Evolutionary conservation across 2,329 filamentous ascomycete species (phyloP), one percentile per base, ranked within the genome.

Genomic region (Pseudopithomyces chartarum): DNA sequence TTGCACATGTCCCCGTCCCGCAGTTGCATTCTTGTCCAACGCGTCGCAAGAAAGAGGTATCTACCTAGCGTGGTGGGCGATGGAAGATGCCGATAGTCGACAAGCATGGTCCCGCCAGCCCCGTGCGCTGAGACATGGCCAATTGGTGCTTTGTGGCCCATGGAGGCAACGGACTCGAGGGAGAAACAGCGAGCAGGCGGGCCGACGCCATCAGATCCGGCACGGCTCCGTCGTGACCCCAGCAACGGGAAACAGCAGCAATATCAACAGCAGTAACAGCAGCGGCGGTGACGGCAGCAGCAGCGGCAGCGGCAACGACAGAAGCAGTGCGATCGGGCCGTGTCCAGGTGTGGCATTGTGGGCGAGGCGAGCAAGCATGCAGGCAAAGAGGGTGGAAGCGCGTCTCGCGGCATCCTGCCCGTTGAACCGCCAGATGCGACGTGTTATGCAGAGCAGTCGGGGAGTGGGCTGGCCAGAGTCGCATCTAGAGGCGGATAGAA

Each of bases 41-140:
- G 40, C 19, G 51, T 46, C 57, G 32, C 40, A 54, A 52, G 8
- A 23, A 33, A 44, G 44, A 48, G 26, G 26, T 29, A 29, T 5
- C 26, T 34, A 49, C 33, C 26, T 34, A 49, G 46, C 46, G 46
- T 51, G 61, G 61, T 59, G 40, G 61, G 50, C 34, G 20, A 22
- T 38, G 36, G 45, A 33, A 55, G 58, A 56, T 54, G 60, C 60
- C 57, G 60, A 65, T 58, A n/a, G 5, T 13, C 13, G 32, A 40
- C 17, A 17, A 19, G 19, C 34, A 17, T 26, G 20, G 48, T 11
- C 29, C 32, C 32, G 44, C 29, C 11, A 12, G 17, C 17, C n/a
- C 58, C 55, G 57, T 62, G 61, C 60, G 54, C 53, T 68, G 64
- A 66, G 61, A 68, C 68, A 63, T 68, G 61, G 44, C 68, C 68